These are phyloP conservation scores for Coemansia sp. DNA, from an alignment of 192 early-diverging fungal species.

Conservation along the genomic window DNA sequence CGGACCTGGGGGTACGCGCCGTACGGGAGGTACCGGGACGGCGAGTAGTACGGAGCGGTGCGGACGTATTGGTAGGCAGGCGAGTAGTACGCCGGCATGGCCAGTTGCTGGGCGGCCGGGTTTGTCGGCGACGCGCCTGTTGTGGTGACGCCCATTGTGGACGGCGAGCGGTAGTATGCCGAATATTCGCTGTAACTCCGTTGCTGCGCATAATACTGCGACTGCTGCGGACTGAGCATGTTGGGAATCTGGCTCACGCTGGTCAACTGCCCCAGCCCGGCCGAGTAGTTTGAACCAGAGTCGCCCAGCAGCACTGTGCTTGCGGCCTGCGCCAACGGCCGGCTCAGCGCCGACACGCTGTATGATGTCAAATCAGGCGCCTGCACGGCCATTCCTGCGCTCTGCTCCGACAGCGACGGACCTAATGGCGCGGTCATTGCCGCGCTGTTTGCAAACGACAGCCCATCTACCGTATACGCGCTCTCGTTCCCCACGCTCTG, in stretches of 20 bases:
- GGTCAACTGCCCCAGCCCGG: background rate
- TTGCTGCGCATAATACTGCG: slow-evolving; percentile 21
- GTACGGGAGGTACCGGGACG: slow-evolving; percentile 47
- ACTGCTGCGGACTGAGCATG: slow-evolving; percentile 6
- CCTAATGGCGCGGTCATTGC: slow-evolving; percentile 5
- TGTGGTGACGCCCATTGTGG: slow-evolving; percentile 23
- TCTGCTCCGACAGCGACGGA: slow-evolving; percentile 14
- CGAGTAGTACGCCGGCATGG: slow-evolving; percentile 43
- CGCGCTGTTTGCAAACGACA: slow-evolving; percentile 16
- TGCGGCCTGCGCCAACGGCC: slow-evolving; percentile 33
- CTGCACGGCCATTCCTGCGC: slow-evolving; percentile 1
- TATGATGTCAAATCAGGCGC: slow-evolving; percentile 37
- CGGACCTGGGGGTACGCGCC: slow-evolving; percentile 48
- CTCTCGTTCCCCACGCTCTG: slow-evolving; percentile 4
- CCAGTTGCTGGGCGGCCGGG: background rate
- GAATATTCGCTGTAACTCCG: slow-evolving; percentile 47
- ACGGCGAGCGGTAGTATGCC: slow-evolving; percentile 48
- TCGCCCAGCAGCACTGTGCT: slow-evolving; percentile 28
- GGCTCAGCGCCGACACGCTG: slow-evolving; percentile 50
- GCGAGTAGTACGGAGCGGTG: slow-evolving; percentile 45
- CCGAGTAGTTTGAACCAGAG: too few relatives aligned
- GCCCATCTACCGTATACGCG: slow-evolving; percentile 13
- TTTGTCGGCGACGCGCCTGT: slow-evolving; percentile 16
- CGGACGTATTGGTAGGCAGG: slow-evolving; percentile 48
- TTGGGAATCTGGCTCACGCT: slow-evolving; percentile 14